Percentiles rank a stretch among this genome's conserved stretches.
Conservation (phyloP, 805 yeast species). For the Candida cerambycidarum region DNA sequence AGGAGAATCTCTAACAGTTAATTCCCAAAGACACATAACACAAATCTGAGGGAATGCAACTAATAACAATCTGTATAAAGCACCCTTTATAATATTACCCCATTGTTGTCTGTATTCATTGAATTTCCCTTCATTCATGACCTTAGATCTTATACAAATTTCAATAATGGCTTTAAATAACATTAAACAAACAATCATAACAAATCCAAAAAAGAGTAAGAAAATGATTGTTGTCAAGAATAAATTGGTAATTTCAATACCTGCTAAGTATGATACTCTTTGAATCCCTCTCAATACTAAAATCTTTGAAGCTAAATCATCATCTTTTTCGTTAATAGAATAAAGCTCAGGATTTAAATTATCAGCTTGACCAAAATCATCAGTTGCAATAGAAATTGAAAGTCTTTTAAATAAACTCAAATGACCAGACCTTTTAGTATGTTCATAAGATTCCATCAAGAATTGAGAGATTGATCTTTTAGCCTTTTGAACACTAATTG, state of each 20-base stretch:
- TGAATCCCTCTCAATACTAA: constrained; percentile 87
- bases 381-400: constrained; percentile 34
- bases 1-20: constrained; percentile 76
- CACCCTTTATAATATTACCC: constrained; percentile 84
- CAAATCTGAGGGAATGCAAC: constrained; percentile 87
- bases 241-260: constrained; percentile 81
- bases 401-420: constrained; percentile 16
- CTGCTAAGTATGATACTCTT: constrained; percentile 82
- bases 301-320: constrained; percentile 61
- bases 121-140: constrained; percentile 64
- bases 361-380: constrained; percentile 46
- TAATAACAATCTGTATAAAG: constrained; percentile 76
- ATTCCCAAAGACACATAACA: constrained; percentile 84
- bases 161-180: constrained; percentile 72
- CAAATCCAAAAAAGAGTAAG: constrained; percentile 73
- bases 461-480: constrained; percentile 27
- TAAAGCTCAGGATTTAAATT: constrained; percentile 49
- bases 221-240: constrained; percentile 86
- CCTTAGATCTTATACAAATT: constrained; percentile 54
- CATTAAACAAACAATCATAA: constrained; percentile 52
- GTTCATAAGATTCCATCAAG: constrained; percentile 12
- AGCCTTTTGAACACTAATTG: constrained; percentile 79
- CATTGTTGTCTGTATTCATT: constrained; percentile 78
- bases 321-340: constrained; percentile 69
- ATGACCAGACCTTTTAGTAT: constrained; percentile 14